Base-by-base conservation (phyloP, 495 filamentous ascomycete genomes). In the Thermothielavioides terrestris region DNA sequence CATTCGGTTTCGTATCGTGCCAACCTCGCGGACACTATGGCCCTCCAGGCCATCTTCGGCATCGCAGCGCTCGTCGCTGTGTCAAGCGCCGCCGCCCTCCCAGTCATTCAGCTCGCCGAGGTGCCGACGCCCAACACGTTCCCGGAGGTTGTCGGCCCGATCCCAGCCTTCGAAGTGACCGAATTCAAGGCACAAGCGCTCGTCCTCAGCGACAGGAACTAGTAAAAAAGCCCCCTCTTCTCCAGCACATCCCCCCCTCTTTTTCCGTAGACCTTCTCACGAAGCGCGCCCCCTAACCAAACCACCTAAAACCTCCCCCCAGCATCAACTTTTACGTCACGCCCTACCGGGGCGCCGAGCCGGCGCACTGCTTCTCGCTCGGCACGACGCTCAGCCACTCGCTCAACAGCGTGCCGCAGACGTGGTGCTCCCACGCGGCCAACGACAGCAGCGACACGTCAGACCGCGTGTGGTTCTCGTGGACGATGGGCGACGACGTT, bases 311-410 rank as follows among this genome's bases (percentile, higher is more conserved):
- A 5, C 41, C 26, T 11, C 9, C 4, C 9, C 27, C 18, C 20
- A 62, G 62, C 52, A 56, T 58, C 39, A 44, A 28, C 38, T 65
- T 65, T 49, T 34, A 57, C 53, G 39, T 65, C 10, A 36, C 36
- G 25, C 43, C 50, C n/a, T 44, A 22, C 35, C 45, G 44, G 6
- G 22, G 35, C 15, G 30, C 30, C 14, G 0, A 25, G 18, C n/a
- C 14, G 6, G 30, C 56, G 0, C 46, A 58, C 42, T 63, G 62
- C 35, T 32, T 37, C 28, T 41, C 40, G 9, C 14, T 63, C n/a
- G 58, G 60, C 38, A 65, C 62, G 2, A 56, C 53, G 11, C 17
- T 44, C n/a, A 14, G 20, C 6, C 52, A 56, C 21, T 11, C 41
- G 1, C 32, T 65, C n/a, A 22, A 25, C 44, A 43, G 25, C 6